Evolutionary conservation across 345 rosid genomes (phyloP), one percentile per base, ranked within the genome.

Genomic region (Clausena lansium): DNA sequence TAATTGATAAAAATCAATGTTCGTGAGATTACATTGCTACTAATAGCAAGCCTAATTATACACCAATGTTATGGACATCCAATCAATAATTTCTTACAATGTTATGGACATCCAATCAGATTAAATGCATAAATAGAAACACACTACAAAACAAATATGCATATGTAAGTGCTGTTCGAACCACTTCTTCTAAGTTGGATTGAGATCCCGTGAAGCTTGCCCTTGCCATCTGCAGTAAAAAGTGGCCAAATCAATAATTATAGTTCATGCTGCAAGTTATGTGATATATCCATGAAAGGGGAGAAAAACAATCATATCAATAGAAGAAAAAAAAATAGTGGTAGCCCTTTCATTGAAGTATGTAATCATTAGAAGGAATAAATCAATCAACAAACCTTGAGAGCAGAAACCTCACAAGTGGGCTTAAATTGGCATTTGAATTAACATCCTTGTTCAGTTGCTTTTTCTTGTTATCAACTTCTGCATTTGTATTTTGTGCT

Each of bases 321-420:
- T 50, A 7, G 22, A 22, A 9, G 2, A 1, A 41, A 8, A 9
- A 17, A 52, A 17, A 52, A 2, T 17, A 52, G 20, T 52, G 1
- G 22, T 4, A n/a, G 4, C 57, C 57, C 22, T 52, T 52, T 17
- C 20, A 6, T 17, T 52, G 6, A 52, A 52, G 57, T 7, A 19
- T 52, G 57, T 0, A 32, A 61, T 61, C 60, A 59, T 25, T 22
- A 14, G 45, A 45, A 45, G 36, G 50, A n/a, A 79, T 77, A 59
- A 70, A 62, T 32, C 4, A 7, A 66, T 59, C 17, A 64, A 85
- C 94, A 11, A 77, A 93, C 99, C 99, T 95, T 41, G 99, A 92
- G 65, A 95, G 94, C 62, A 95, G 78, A 87, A 95, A 95, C 87
- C 98, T 91, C 4, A 94, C 99, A 20, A 95, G 92, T 7, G 98